A percentile compares a stretch with the other conserved stretches of the same genome.
Conservation (phyloP, 192 early-diverging fungal genomes). For the Lobosporangium transversale region DNA sequence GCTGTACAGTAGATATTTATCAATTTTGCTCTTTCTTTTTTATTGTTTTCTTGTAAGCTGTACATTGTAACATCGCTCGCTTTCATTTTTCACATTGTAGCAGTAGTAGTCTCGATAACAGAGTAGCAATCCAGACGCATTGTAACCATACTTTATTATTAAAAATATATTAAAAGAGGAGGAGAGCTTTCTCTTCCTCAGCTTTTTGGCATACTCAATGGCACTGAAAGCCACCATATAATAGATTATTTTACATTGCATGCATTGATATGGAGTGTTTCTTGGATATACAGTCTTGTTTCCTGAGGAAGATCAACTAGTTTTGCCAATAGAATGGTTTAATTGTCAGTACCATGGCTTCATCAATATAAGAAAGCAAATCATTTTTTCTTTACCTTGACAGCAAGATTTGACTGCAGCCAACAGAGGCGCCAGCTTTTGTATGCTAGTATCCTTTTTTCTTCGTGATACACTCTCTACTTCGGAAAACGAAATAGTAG, state of each 20-base stretch:
- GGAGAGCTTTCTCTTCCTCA: neutral
- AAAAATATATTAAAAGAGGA: slow-evolving; percentile 4
- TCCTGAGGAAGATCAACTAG: slow-evolving; percentile 39
- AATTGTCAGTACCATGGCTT: neutral
- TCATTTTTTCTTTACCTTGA: slow-evolving; percentile 15
- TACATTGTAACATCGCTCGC: slow-evolving; percentile 17
- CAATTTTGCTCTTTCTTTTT: neutral
- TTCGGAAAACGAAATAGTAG: neutral
- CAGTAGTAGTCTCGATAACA: slow-evolving; percentile 1
- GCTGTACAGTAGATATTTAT: slow-evolving; percentile 1
- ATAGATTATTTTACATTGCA: slow-evolving; percentile 3
- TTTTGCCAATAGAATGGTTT: neutral
- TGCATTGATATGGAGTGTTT: slow-evolving; percentile 28
- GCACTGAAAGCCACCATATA: neutral
- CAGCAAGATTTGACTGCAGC: slow-evolving; percentile 45
- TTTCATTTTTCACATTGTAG: slow-evolving; percentile 12
- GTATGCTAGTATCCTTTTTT: neutral
- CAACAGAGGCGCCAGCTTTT: slow-evolving; percentile 22
- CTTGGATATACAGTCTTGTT: slow-evolving; percentile 36
- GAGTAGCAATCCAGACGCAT: slow-evolving; percentile 7
- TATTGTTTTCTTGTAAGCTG: slow-evolving; percentile 11
- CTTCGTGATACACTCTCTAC: neutral
- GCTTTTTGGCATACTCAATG: slow-evolving; percentile 10
- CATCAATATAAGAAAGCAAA: neutral
- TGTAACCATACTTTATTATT: slow-evolving; percentile 26